Base-by-base conservation (phyloP, 106 monocot genomes). In the Allium fistulosum region DNA sequence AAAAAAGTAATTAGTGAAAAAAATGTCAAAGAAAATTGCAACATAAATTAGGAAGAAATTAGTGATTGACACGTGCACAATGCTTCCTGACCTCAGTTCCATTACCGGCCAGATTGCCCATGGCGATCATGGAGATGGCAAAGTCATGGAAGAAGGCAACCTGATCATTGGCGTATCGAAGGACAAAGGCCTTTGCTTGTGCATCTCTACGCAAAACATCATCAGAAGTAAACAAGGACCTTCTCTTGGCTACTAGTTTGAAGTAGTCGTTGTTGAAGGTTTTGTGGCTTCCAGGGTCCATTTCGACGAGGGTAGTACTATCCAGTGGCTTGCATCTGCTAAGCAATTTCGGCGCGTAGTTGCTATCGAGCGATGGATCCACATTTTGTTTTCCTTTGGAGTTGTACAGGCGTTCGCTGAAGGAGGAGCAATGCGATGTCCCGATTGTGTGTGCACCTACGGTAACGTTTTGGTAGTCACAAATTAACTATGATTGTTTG, bases 261-360 rank as follows among this genome's bases (percentile, higher is more conserved):
- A 61, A 91, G 77, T 86, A 91, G 62, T 63, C 26, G 6, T 52
- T 48, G 71, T 91, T 86, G 61, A 86, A 91, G 3, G 76, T 79
- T 51, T 48, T 81, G 68, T 46, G 68, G 79, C 90, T 91, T 10
- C 86, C 83, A 0, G 90, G 86, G 51, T 86, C 90, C 90, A 91
- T 83, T 69, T 84, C 79, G 11, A 87, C 72, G 0, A 71, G 48
- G 22, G 67, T 83, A 2, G 70, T 75, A 6, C 14, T 18, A 53
- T 92, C 92, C 7, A 49, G 28, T 6, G 75, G 78, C 26, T 62
- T 75, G 68, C 88, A 88, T 63, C 61, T 78, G 9, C 9, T 49
- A 57, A 61, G 66, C 45, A 92, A 60, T 46, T 66, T 62, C 4
- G 71, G 63, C 7, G 78, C 46, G 65, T 88, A 92, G 9, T 68